Evolutionary conservation across 1,284 basidiomycete species (phyloP), one percentile per base, ranked within the genome.

Genomic region (Trichosporon ovoides): DNA sequence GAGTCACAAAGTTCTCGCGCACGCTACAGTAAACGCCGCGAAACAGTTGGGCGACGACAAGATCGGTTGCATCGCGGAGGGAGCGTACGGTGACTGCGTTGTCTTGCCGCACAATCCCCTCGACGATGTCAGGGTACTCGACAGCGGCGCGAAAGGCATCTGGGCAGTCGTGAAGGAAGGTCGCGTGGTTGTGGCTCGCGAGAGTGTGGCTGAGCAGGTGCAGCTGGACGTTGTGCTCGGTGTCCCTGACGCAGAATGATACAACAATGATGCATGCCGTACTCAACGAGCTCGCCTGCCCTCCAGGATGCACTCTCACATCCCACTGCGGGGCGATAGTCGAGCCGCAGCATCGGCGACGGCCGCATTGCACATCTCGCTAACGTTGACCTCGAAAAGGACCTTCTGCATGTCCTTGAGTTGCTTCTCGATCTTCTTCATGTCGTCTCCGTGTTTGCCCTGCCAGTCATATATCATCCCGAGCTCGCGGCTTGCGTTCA

Each of bases 21-120:
- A 82, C 49, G 81, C 81, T 0, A 82, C 81, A 0, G 76, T 70
- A 31, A 82, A 82, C 63, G 77, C 55, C 1, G 80, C 79, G 38
- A 76, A 75, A 56, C 70, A 79, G 69, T 68, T 79, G 3, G 61
- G 68, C 6, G 73, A 75, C 19, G 70, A 68, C 34, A 69, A 77
- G 60, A 71, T 81, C 9, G 79, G 80, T 3, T 70, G 71, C 14
- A 62, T 80, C 48, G 66, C 68, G 3, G 64, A 70, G 0, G 80
- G 71, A 35, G 80, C 72, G 16, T 76, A 76, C 52, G 81, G 78
- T 1, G 81, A 82, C 63, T 55, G 81, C 7, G 65, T 82, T 14
- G 57, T 82, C 10, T 68, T 82, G 52, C 67, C 78, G 48, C 67
- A 68, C 19, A 80, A 82, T 64, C 81, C 81, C 0, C 66, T 82